Base-by-base conservation (phyloP, 495 filamentous ascomycete species). In the Hyaloscypha finlandica region DNA sequence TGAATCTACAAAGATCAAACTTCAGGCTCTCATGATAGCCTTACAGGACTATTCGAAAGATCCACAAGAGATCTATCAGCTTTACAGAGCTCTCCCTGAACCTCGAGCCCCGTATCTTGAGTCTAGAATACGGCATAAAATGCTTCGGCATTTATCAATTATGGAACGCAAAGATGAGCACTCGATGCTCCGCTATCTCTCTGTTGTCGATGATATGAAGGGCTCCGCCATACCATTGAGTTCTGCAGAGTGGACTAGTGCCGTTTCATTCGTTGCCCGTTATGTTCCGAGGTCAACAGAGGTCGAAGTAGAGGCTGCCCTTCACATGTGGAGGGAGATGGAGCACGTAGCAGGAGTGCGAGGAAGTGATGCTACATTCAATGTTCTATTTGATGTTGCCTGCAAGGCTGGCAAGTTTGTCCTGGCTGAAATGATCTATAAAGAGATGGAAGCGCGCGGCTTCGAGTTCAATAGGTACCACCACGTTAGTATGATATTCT, bases 271-370 rank as follows among this genome's bases (percentile, higher is more conserved):
- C 69, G 88, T 89, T 30, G 87, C 88, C 35, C 88, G 88, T 53
- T 90, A 90, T 68, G 86, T 89, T 51, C 81, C 84, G n/a, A 81
- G 69, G 22, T 83, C 90, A 11, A 82, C 84, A 19, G 84, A 84
- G 48, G 74, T 79, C 22, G 90, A 97, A 65, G 79, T 93, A 8
- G 83, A 91, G 64, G 78, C 85, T 29, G 90, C 92, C 2, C 84
- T 98, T 20, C 82, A 88, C 37, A 77, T 95, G n/a, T 98, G 93
- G 92, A 86, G 87, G 63, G 86, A 92, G 70, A 97, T 97, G 90
- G 95, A 98, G 76, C 77, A 84, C 32, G 76, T 86, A n/a, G 87
- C 87, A 20, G 83, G 85, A 6, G 75, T 93, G n/a, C 72, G 78
- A 67, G 84, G 81, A 37, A 90, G 86, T 68, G 80, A 84, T 37